Conservation (phyloP, 73 alveolate genomes). For the Chromera velia region DNA sequence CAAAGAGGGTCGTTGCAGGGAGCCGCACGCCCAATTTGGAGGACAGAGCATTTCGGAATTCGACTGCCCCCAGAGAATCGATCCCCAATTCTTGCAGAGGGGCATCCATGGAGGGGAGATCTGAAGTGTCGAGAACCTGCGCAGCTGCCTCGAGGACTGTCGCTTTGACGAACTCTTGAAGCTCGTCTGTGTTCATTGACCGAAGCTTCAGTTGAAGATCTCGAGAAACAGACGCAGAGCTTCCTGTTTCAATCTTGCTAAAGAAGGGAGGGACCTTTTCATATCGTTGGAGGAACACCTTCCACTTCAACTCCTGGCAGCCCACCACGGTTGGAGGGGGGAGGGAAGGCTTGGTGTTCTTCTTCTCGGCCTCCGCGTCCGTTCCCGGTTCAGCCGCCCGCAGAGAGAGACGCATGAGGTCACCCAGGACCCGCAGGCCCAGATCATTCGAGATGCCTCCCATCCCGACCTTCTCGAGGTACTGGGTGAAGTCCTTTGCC, state of each 20-base stretch:
- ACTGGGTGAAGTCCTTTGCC: slow-evolving; percentile 12
- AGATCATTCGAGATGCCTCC: background rate
- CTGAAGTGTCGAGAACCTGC: background rate
- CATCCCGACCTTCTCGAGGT: background rate
- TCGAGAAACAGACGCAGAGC: background rate
- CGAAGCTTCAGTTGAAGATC: too few species aligned
- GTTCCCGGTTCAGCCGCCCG: too few species aligned
- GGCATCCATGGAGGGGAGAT: slow-evolving; percentile 8
- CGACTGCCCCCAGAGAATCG: background rate
- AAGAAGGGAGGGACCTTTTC: background rate
- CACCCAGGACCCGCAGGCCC: background rate
- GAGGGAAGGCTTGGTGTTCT: background rate
- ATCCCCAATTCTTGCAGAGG: slow-evolving; percentile 24
- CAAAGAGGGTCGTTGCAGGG: slow-evolving; percentile 33
- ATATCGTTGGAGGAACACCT: background rate
- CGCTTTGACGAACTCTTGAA: background rate
- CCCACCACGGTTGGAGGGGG: background rate
- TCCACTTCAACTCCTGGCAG: background rate
- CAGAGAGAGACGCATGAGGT: background rate
- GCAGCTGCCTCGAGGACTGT: background rate
- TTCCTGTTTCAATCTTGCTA: background rate
- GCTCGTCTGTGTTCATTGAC: background rate
- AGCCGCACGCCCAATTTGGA: background rate
- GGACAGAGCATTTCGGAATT: background rate
- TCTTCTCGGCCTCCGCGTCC: too few species aligned